Evolutionary conservation across 176 grass and related monocot species (phyloP).

Genomic region (Zizania latifolia): DNA sequence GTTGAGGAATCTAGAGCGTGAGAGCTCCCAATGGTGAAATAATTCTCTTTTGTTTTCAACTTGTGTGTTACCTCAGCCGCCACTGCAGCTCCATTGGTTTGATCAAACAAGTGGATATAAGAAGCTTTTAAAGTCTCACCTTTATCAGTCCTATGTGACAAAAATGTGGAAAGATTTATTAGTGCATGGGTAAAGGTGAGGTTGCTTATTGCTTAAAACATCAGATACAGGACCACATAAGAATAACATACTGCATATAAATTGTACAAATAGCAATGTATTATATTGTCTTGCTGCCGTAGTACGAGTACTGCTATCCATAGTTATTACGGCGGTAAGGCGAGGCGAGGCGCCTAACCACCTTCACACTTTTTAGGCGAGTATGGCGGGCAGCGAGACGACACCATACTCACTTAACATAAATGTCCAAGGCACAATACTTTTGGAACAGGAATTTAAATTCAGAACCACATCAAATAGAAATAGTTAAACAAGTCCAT

Average conservation of each 20-base stretch:
- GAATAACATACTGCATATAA: background rate
- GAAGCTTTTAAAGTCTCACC: conserved; percentile 80
- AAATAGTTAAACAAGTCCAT: too few species aligned
- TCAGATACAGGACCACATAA: background rate
- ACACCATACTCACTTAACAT: too few species aligned
- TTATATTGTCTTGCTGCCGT: background rate
- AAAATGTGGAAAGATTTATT: background rate
- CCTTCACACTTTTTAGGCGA: too few species aligned
- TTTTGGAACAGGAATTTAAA: too few species aligned
- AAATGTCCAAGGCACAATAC: too few species aligned
- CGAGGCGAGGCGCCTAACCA: too few species aligned
- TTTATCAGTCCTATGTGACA: conserved; percentile 55
- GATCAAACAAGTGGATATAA: conserved; percentile 67
- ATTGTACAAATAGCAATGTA: background rate
- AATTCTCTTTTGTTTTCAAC: conserved; percentile 69
- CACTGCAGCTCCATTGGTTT: conserved; percentile 51
- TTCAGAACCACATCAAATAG: too few species aligned
- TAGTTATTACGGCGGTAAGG: too few species aligned
- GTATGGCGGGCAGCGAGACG: too few species aligned
- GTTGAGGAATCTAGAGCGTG: conserved; percentile 53
- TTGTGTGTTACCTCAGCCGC: conserved; percentile 72
- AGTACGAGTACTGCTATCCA: background rate
- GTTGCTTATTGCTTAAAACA: background rate
- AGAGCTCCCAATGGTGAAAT: conserved; percentile 69
- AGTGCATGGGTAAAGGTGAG: background rate